Conservation (phyloP, 1,139 yeast genomes). For the Blastobotrys illinoisensis region DNA sequence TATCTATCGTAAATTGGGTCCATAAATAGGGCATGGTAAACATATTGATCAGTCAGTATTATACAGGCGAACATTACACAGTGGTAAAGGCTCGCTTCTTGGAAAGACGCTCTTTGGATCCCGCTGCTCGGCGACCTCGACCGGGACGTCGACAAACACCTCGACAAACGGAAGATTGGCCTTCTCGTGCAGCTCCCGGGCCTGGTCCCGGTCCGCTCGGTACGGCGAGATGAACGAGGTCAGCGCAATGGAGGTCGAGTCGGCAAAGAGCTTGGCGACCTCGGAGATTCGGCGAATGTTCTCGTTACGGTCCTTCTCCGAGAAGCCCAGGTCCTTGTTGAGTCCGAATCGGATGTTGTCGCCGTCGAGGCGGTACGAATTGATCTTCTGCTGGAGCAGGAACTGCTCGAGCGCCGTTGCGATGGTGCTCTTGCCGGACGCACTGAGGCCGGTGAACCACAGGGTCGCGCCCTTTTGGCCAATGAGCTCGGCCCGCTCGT, state of each 20-base stretch:
- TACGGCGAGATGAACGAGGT: slow-evolving; percentile 94
- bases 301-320: slow-evolving; percentile 87
- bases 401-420: slow-evolving; percentile 91
- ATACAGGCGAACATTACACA: slow-evolving; percentile 12
- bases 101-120: slow-evolving; percentile 95
- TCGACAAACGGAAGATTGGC: slow-evolving; percentile 79
- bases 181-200: slow-evolving; percentile 75
- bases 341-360: slow-evolving; percentile 91
- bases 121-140: slow-evolving; percentile 89
- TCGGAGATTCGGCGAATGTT: slow-evolving; percentile 92
- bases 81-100: slow-evolving; percentile 66
- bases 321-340: slow-evolving; percentile 89
- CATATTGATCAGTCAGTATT: background rate
- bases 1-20: too few relatives aligned
- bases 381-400: slow-evolving; percentile 53
- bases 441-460: slow-evolving; percentile 94
- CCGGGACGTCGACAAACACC: slow-evolving; percentile 87
- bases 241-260: slow-evolving; percentile 75
- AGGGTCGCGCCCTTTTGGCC: slow-evolving; percentile 85
- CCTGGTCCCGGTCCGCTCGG: slow-evolving; percentile 73
- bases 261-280: slow-evolving; percentile 89
- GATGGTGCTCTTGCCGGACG: slow-evolving; percentile 90
- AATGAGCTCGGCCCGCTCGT: slow-evolving; percentile 65
- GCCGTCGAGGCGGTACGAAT: slow-evolving; percentile 87
- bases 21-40: too few relatives aligned